phyloP scores from a whole-genome alignment of 192 early-diverging fungal genomes.

The Backusella macrospora region DNA sequence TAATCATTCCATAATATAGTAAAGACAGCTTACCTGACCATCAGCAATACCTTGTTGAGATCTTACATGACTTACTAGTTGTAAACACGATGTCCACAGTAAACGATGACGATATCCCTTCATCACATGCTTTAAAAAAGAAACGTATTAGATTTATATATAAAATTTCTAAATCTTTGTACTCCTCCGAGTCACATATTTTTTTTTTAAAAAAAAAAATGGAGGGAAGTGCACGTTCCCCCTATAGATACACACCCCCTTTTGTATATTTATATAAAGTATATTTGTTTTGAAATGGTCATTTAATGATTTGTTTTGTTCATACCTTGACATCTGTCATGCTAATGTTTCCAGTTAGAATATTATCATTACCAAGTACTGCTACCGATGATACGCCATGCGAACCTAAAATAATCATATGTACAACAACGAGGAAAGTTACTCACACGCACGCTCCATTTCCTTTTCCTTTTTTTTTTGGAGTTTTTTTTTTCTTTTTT shows the following conservation, averaged over 20 bases:
- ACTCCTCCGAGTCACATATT: constrained; percentile 9
- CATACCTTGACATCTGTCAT: constrained; percentile 71
- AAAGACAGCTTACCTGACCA: constrained; percentile 50
- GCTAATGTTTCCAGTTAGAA: constrained; percentile 65
- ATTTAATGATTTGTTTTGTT: not conserved
- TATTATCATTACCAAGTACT: constrained; percentile 52
- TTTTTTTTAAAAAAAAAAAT: constrained; percentile 5
- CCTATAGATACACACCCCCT: not conserved
- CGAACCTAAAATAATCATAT: constrained; percentile 41
- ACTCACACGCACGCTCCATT: constrained; percentile 13
- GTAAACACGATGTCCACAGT: constrained; percentile 58
- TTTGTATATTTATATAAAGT: not conserved
- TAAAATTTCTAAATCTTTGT: constrained; percentile 9
- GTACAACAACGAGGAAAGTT: not conserved
- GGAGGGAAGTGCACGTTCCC: not conserved
- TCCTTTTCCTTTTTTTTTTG: not conserved
- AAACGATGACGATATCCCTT: constrained; percentile 46
- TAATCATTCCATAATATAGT: not conserved
- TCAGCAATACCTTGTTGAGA: constrained; percentile 66
- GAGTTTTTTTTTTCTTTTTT: not conserved
- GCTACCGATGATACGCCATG: constrained; percentile 66
- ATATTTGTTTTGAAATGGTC: constrained; percentile 4
- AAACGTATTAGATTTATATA: constrained; percentile 9
- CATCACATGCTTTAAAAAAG: constrained; percentile 31
- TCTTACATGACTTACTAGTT: constrained; percentile 62